Percentiles rank a stretch among this genome's conserved stretches.
These are phyloP conservation scores for Thermothielavioides terrestris DNA, from an alignment of 495 filamentous ascomycete species.

Conservation along the genomic window DNA sequence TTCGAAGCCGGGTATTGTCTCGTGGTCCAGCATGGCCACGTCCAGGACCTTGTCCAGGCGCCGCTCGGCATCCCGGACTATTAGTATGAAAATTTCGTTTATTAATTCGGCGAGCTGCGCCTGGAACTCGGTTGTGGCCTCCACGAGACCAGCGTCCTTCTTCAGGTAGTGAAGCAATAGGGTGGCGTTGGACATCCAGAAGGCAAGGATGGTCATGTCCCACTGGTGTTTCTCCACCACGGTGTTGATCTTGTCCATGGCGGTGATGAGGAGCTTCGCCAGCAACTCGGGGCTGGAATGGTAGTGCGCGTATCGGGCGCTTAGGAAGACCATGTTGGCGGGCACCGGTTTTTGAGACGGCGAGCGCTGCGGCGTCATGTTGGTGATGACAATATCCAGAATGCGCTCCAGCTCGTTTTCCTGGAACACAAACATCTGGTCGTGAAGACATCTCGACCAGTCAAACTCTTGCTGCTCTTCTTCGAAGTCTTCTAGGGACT, in stretches of 20 bases:
- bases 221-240: conserved; percentile 91
- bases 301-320: conserved; percentile 93
- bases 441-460: conserved; percentile 91
- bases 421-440: conserved; percentile 99
- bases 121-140: conserved; percentile 83
- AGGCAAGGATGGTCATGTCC: conserved; percentile 99
- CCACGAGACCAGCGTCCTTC: conserved; percentile 77
- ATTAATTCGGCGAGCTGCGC: conserved; percentile 88
- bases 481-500: conserved; percentile 78
- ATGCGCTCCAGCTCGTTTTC: conserved; percentile 84
- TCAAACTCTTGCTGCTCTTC: conserved; percentile 90
- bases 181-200: conserved; percentile 98
- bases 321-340: conserved; percentile 92
- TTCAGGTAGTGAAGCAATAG: conserved; percentile 92
- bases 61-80: conserved; percentile 94
- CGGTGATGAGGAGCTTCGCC: conserved; percentile 66
- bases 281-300: conserved; percentile 84
- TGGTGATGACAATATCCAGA: conserved; percentile 91
- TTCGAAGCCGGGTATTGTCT: conserved; percentile 95
- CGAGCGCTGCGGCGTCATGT: conserved; percentile 94
- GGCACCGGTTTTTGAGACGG: conserved; percentile 95
- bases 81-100: conserved; percentile 98
- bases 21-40: conserved; percentile 88
- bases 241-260: conserved; percentile 93
- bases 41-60: conserved; percentile 95